phyloP scores from a whole-genome alignment of 2,329 filamentous ascomycete genomes.

The Acrocalymma vagum region DNA sequence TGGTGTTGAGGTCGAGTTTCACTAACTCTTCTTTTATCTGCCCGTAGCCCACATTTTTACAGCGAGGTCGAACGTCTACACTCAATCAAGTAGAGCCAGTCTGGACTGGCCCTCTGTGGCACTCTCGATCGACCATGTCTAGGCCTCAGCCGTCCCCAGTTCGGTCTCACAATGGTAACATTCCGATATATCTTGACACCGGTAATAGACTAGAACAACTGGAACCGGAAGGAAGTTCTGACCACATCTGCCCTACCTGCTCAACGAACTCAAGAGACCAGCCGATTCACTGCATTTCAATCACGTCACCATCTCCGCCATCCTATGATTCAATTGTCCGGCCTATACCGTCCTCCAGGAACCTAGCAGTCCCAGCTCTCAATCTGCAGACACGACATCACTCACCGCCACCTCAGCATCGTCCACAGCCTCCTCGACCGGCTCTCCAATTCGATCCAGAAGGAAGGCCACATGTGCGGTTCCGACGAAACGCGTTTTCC shows the following conservation, averaged over 20 bases:
- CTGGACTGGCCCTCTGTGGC: no score
- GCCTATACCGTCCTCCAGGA: neutral
- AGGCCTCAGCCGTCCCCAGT: no score
- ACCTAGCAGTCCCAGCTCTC: slow-evolving; percentile 8
- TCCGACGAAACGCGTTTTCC: slow-evolving; percentile 11
- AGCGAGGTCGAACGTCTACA: no score
- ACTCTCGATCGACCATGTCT: no score
- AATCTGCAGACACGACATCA: slow-evolving; percentile 8
- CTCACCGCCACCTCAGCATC: neutral
- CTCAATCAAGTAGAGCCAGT: no score
- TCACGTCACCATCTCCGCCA: slow-evolving; percentile 8
- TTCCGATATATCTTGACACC: slow-evolving; percentile 14
- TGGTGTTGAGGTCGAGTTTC: no score
- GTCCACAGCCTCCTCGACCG: slow-evolving; percentile 3
- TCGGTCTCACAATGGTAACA: slow-evolving; percentile 15
- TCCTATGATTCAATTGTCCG: slow-evolving; percentile 1
- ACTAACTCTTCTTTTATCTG: no score
- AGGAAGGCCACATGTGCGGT: slow-evolving; percentile 6
- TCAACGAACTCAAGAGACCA: slow-evolving; percentile 9
- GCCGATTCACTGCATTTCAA: slow-evolving; percentile 14
- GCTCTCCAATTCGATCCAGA: slow-evolving; percentile 2
- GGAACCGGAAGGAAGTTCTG: neutral
- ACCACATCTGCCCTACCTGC: slow-evolving; percentile 14
- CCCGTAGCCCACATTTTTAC: no score
- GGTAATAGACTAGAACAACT: neutral